Percentiles rank a stretch among this genome's conserved stretches.
phyloP scores from a whole-genome alignment of 2,329 filamentous ascomycete genomes.

The Xylaria digitata region DNA sequence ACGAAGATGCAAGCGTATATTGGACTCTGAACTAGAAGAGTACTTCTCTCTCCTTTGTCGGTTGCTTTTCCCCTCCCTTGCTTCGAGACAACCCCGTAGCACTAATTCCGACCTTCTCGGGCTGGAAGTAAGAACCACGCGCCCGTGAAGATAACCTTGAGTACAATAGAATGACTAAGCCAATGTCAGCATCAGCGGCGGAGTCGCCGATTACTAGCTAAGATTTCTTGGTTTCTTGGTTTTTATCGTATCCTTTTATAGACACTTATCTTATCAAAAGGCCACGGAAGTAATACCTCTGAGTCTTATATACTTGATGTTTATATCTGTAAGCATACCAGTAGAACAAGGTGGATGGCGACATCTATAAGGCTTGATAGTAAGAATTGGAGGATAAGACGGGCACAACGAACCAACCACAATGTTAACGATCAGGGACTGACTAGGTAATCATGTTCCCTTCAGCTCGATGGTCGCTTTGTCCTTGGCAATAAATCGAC shows the following conservation, averaged over 20 bases:
- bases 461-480: not conserved
- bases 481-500: not conserved
- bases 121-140: constrained; percentile 7
- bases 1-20: not conserved
- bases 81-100: not conserved
- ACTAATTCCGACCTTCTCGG: not conserved
- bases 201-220: not conserved
- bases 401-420: not conserved
- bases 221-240: not conserved
- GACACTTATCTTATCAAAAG: not conserved
- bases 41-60: not conserved
- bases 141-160: not conserved
- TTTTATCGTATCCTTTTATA: not conserved
- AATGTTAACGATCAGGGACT: too few species aligned
- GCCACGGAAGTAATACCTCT: too few species aligned
- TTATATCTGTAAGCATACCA: too few species aligned
- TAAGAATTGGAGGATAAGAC: not conserved
- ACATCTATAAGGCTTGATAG: not conserved
- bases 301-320: too few species aligned
- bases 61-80: too few species aligned
- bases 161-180: constrained; percentile 14
- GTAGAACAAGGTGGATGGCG: not conserved
- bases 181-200: constrained; percentile 11
- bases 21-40: not conserved
- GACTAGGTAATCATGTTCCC: not conserved